Evolutionary conservation across 352 stramenopile species (phyloP).

Genomic region (Globisporangium canariense): DNA sequence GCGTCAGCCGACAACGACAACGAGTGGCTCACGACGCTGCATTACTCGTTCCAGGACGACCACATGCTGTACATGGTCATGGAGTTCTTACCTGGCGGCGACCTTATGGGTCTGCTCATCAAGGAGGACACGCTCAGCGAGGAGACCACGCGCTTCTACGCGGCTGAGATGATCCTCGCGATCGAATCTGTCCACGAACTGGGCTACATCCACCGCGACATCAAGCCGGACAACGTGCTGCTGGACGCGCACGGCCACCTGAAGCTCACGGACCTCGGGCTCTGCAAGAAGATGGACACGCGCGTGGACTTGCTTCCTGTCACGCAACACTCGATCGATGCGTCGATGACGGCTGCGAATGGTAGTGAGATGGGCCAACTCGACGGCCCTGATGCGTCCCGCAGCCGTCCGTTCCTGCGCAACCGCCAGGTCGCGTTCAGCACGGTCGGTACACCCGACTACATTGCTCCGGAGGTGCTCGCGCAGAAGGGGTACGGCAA

Average conservation of each 20-base stretch:
- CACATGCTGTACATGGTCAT: conserved; percentile 94
- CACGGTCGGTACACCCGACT: conserved; percentile 97
- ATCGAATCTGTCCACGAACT: conserved; percentile 98
- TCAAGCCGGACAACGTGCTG: conserved; percentile 97
- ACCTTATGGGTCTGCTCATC: conserved; percentile 99
- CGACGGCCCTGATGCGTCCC: conserved; percentile 37
- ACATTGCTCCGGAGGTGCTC: conserved; percentile 97
- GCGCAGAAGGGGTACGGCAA: conserved; percentile 78
- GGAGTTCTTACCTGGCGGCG: conserved; percentile 98
- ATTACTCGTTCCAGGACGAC: conserved; percentile 97
- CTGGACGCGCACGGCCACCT: conserved; percentile 97
- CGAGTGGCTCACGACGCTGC: conserved; percentile 95
- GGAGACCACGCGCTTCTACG: conserved; percentile 93
- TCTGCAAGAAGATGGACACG: conserved; percentile 97
- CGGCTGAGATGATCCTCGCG: conserved; percentile 97
- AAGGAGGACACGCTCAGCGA: conserved; percentile 96
- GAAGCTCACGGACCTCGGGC: conserved; percentile 98
- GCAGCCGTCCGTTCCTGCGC: conserved; percentile 54
- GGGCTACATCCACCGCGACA: conserved; percentile 98
- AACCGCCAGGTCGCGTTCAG: conserved; percentile 92
- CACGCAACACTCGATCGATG: conserved; percentile 64
- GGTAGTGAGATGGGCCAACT: conserved; percentile 4
- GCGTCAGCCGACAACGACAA: conserved; percentile 93
- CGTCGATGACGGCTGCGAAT: conserved; percentile 17
- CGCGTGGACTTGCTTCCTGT: conserved; percentile 73